Percentiles rank a stretch among this genome's conserved stretches.
Evolutionary conservation across 257 asterid genomes (phyloP).

Genomic region (Nicotiana obtusifolia): DNA sequence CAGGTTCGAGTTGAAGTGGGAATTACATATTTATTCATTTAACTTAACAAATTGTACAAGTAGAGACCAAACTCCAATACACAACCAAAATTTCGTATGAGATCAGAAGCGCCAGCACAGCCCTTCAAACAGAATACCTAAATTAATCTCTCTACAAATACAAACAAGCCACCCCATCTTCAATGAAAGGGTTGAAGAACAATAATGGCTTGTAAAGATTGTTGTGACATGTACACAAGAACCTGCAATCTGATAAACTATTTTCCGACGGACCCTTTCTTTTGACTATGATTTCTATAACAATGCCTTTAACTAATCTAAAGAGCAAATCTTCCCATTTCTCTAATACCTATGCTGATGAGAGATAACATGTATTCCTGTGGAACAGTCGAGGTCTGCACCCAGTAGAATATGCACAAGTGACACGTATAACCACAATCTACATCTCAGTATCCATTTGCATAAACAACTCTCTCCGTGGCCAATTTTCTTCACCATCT

Average conservation of each 20-base stretch:
- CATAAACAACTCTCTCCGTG: not conserved
- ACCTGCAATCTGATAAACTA: not conserved
- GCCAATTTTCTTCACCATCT: constrained; percentile 4
- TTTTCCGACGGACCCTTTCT: not conserved
- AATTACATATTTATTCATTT: not conserved
- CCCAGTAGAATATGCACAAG: not conserved
- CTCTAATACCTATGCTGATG: no score
- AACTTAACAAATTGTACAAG: not conserved
- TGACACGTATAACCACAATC: not conserved
- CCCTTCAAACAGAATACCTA: not conserved
- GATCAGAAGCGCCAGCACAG: not conserved
- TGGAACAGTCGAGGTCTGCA: no score
- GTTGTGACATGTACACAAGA: not conserved
- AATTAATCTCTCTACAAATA: constrained; percentile 1
- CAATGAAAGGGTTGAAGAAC: constrained; percentile 9
- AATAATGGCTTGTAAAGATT: constrained; percentile 1
- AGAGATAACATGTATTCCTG: no score
- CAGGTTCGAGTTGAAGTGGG: not conserved
- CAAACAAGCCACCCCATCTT: not conserved
- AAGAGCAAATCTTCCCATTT: no score
- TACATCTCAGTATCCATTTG: not conserved
- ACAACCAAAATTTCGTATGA: not conserved
- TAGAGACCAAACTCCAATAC: not conserved
- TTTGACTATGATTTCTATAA: not conserved
- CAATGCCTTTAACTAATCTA: not conserved